Percentiles rank a stretch among this genome's conserved stretches.
Evolutionary conservation across 345 rosid species (phyloP).

Genomic region (Draba incana): DNA sequence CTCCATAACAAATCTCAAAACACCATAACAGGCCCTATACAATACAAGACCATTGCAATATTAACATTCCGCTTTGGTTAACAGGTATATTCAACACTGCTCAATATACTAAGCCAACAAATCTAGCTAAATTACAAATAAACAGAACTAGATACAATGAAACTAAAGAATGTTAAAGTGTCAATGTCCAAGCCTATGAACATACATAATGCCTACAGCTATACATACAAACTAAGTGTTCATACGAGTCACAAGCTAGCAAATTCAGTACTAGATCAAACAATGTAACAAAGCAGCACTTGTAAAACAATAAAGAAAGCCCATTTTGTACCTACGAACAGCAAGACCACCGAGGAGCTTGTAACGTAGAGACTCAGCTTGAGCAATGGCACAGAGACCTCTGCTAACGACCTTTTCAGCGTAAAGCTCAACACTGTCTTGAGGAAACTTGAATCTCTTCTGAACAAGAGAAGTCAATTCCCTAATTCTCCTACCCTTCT

Average conservation of each 20-base stretch:
- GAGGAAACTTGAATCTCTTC: slow-evolving; percentile 72
- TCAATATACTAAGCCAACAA: too few relatives aligned
- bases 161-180: too few relatives aligned
- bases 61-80: background rate
- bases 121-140: too few relatives aligned
- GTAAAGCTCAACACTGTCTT: slow-evolving; percentile 76
- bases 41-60: background rate
- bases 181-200: too few relatives aligned
- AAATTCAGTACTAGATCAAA: background rate
- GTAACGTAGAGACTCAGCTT: slow-evolving; percentile 87
- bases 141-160: too few relatives aligned
- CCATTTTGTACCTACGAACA: slow-evolving; percentile 58
- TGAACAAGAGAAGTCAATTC: slow-evolving; percentile 81
- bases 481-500: slow-evolving; percentile 83
- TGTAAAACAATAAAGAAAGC: background rate
- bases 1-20: slow-evolving; percentile 79
- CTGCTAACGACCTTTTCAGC: slow-evolving; percentile 77
- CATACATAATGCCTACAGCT: too few relatives aligned
- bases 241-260: too few relatives aligned
- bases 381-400: slow-evolving; percentile 94
- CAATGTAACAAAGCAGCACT: background rate
- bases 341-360: slow-evolving; percentile 95
- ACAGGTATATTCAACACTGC: too few relatives aligned
- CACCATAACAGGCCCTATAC: slow-evolving; percentile 81
- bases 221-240: too few relatives aligned